Percentiles rank a stretch among this genome's conserved stretches.
These are phyloP conservation scores for Nicotiana undulata DNA, from an alignment of 257 asterid genomes.

Conservation along the genomic window DNA sequence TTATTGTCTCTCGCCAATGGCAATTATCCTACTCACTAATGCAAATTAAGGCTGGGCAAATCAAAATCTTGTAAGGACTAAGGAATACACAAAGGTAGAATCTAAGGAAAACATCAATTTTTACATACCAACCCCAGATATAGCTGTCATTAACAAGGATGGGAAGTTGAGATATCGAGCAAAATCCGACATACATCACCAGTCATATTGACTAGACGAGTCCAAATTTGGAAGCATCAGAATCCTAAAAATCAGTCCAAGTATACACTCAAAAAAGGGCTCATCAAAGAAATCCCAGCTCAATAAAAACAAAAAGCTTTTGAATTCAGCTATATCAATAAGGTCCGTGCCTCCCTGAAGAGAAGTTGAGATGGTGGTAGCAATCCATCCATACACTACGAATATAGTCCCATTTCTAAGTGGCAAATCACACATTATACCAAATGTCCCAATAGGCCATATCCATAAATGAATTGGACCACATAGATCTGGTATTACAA, in stretches of 20 bases:
- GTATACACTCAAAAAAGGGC: background rate
- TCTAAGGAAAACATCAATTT: background rate
- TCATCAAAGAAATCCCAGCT: background rate
- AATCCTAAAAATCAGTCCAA: background rate
- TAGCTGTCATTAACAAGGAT: background rate
- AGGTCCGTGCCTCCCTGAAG: background rate
- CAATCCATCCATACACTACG: background rate
- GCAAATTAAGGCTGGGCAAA: background rate
- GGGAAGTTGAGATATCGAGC: background rate
- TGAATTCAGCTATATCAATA: background rate
- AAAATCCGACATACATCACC: background rate
- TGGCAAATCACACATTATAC: background rate
- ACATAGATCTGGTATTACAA: background rate
- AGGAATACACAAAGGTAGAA: background rate
- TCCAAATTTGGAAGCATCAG: background rate
- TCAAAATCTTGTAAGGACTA: background rate
- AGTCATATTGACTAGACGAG: background rate
- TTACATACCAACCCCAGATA: background rate
- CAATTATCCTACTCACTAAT: background rate
- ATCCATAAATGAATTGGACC: background rate
- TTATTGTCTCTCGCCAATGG: background rate
- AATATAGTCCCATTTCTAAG: background rate
- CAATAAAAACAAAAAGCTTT: background rate
- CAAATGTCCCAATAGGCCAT: background rate
- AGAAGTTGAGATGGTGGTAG: background rate